These are phyloP conservation scores for Mycena filopes DNA, from an alignment of 768 basidiomycete genomes.

Conservation along the genomic window DNA sequence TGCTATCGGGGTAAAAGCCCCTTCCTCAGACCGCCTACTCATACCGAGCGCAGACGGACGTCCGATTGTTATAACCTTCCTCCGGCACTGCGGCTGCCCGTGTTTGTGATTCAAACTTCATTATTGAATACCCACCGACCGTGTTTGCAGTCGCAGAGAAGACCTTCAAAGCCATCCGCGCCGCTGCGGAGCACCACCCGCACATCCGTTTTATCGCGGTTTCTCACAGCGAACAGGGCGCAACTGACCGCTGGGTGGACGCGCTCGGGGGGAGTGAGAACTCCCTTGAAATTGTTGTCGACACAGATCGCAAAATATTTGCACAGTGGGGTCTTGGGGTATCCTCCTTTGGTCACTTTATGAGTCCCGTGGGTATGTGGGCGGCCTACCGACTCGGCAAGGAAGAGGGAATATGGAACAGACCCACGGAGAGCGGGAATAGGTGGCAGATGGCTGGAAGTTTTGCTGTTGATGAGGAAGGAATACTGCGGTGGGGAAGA, in stretches of 20 bases:
- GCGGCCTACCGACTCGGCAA: conserved; percentile 21
- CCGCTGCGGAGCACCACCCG: background rate
- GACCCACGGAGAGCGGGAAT: conserved; percentile 20
- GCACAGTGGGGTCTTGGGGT: conserved; percentile 22
- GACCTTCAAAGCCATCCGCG: conserved; percentile 21
- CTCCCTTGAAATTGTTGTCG: conserved; percentile 17
- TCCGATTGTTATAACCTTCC: conserved; percentile 17
- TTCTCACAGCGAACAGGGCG: conserved; percentile 17
- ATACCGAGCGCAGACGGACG: conserved; percentile 13
- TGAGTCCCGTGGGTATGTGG: conserved; percentile 17
- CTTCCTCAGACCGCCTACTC: background rate
- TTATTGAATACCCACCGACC: background rate
- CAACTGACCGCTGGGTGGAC: conserved; percentile 17
- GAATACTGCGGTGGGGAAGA: conserved; percentile 15
- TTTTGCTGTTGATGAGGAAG: conserved; percentile 21
- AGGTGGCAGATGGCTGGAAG: conserved; percentile 25
- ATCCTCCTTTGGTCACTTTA: conserved; percentile 15
- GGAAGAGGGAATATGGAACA: conserved; percentile 23
- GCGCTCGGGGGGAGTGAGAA: conserved; percentile 2
- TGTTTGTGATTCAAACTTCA: conserved; percentile 15
- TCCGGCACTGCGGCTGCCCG: conserved; percentile 25
- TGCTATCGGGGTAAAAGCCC: conserved; percentile 8
- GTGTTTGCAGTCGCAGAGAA: conserved; percentile 12
- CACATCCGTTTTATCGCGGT: conserved; percentile 21
- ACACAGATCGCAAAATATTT: conserved; percentile 10